Conservation (phyloP, 768 basidiomycete species). For the Podaxis sp. region DNA sequence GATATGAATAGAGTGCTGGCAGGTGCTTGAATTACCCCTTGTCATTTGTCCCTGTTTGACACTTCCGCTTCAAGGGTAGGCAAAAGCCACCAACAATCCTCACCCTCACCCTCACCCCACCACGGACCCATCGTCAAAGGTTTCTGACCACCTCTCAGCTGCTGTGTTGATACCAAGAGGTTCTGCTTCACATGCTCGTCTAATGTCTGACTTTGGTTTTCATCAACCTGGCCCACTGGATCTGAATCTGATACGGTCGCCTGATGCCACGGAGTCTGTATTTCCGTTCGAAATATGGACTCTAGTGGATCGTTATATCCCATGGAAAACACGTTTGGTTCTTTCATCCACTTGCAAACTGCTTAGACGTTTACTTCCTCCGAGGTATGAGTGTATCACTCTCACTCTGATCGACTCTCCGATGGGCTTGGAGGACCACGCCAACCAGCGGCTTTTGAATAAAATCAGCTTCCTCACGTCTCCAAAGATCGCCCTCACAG, state of each 20-base stretch:
- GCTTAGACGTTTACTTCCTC: not conserved
- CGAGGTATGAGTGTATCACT: conserved; percentile 1
- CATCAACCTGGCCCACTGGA: not conserved
- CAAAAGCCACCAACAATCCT: not conserved
- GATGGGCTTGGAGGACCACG: not conserved
- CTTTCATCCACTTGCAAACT: conserved; percentile 1
- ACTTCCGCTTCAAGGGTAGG: not conserved
- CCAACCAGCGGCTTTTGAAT: not conserved
- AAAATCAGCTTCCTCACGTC: conserved; percentile 6
- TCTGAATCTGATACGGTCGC: not conserved
- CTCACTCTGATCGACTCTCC: conserved; percentile 1
- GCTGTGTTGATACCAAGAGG: not conserved
- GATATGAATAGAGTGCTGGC: conserved; percentile 3
- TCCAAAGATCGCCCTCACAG: not conserved
- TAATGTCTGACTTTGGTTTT: too few relatives aligned
- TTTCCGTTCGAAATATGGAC: conserved; percentile 10
- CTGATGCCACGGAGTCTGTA: not conserved
- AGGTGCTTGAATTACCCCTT: not conserved
- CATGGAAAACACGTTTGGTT: not conserved
- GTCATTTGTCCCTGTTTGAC: conserved; percentile 9
- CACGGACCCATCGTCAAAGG: not conserved
- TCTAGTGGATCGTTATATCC: conserved; percentile 2
- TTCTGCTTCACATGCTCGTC: not conserved
- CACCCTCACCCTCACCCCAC: not conserved
- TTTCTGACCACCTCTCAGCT: not conserved